Evolutionary conservation across 495 filamentous ascomycete genomes (phyloP).

Genomic region (Aspergillus mulundensis): DNA sequence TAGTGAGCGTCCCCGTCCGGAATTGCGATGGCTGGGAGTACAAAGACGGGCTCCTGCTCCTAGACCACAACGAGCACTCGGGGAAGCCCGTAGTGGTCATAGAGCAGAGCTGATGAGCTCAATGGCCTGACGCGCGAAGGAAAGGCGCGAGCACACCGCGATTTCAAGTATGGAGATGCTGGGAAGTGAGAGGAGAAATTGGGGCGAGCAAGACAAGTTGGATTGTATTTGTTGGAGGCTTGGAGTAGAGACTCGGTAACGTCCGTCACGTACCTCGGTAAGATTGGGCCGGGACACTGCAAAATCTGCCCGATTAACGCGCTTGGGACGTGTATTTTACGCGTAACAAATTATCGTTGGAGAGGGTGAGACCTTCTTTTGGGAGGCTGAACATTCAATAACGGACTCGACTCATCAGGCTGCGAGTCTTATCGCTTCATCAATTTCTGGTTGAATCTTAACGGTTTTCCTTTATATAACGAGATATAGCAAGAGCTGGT

Average conservation of each 20-base stretch:
- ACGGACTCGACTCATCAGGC: background rate
- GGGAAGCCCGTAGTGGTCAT: conserved; percentile 19
- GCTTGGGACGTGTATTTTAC: too few relatives aligned
- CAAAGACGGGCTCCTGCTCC: conserved; percentile 11
- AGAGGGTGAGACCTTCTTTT: background rate
- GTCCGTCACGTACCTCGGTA: conserved; percentile 4
- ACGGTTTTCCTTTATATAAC: background rate
- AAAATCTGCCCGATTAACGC: background rate
- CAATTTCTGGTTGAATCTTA: background rate
- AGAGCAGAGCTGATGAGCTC: conserved; percentile 15
- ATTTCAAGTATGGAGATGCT: conserved; percentile 4
- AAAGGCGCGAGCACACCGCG: background rate
- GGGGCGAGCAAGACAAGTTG: background rate
- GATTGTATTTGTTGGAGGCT: too few relatives aligned
- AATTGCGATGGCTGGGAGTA: conserved; percentile 29
- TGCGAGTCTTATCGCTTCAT: too few relatives aligned
- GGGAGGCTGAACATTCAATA: background rate
- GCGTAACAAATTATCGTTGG: background rate
- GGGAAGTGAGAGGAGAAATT: conserved; percentile 1
- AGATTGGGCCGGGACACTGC: conserved; percentile 1
- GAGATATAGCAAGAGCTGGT: background rate
- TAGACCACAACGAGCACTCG: conserved; percentile 24
- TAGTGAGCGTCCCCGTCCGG: conserved; percentile 11
- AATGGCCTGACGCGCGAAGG: conserved; percentile 15
- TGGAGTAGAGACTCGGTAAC: background rate